A percentile compares a stretch with the other conserved stretches of the same genome.
phyloP scores from a whole-genome alignment of 2,329 filamentous ascomycete genomes.

The Trichoderma atrobrunneum region DNA sequence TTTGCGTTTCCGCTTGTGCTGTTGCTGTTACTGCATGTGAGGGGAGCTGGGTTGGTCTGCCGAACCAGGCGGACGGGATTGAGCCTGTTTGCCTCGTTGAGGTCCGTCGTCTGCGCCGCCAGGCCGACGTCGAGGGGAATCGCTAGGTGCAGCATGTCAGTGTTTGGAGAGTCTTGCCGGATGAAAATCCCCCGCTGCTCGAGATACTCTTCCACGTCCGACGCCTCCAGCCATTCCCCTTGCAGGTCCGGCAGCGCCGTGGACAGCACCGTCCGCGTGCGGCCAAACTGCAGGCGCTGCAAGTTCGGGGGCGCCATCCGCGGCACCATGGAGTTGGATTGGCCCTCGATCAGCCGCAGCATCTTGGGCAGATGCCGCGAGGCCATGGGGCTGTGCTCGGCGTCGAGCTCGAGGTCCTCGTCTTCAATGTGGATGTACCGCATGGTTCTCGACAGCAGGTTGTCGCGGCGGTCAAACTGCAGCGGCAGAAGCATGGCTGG shows the following conservation, averaged over 20 bases:
- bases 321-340: neutral
- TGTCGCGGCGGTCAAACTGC: neutral
- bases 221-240: conserved; percentile 17
- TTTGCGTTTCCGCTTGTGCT: neutral
- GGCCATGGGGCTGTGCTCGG: neutral
- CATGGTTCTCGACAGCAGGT: neutral
- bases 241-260: conserved; percentile 11
- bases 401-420: neutral
- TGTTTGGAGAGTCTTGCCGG: neutral
- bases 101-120: neutral
- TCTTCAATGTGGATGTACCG: neutral
- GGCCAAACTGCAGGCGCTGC: conserved; percentile 11
- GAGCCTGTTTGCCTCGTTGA: neutral
- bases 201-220: conserved; percentile 18
- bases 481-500: conserved; percentile 9
- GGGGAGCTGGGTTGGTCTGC: neutral
- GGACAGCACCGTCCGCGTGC: conserved; percentile 9
- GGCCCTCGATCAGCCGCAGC: conserved; percentile 10
- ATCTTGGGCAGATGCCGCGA: neutral
- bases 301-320: conserved; percentile 5
- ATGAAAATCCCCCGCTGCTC: conserved; percentile 15
- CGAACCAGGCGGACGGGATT: neutral
- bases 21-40: neutral
- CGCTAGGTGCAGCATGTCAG: neutral
- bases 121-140: neutral